These are phyloP conservation scores for Corchorus olitorius DNA, from an alignment of 345 rosid genomes.

Conservation along the genomic window DNA sequence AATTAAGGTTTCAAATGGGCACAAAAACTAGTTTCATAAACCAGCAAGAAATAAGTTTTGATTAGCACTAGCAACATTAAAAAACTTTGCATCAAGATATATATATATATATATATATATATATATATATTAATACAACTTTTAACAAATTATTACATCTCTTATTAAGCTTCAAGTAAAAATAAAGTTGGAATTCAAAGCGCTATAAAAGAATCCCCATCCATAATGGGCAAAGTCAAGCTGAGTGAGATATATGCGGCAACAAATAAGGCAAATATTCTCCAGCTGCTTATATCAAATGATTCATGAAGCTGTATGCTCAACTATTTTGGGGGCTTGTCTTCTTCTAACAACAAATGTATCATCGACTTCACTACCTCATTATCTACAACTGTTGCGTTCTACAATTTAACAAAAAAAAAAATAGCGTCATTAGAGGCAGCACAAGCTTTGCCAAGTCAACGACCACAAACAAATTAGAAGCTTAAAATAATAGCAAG, in stretches of 20 bases:
- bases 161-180: neutral
- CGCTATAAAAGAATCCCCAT: neutral
- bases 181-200: neutral
- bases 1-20: too few species aligned
- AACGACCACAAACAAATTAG: neutral
- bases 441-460: neutral
- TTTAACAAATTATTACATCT: too few species aligned
- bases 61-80: too few species aligned
- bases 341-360: conserved; percentile 74
- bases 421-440: neutral
- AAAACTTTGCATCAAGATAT: too few species aligned
- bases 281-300: neutral
- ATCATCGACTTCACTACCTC: conserved; percentile 80
- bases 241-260: neutral
- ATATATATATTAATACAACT: too few species aligned
- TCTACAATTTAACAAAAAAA: conserved; percentile 38
- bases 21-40: too few species aligned
- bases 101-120: too few species aligned
- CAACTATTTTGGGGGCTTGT: conserved; percentile 37
- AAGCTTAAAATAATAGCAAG: neutral
- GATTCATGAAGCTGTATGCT: neutral
- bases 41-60: too few species aligned
- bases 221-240: neutral
- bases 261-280: neutral
- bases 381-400: conserved; percentile 54